Conservation (phyloP, 257 asterid genomes). For the Solanum dulcamara region DNA sequence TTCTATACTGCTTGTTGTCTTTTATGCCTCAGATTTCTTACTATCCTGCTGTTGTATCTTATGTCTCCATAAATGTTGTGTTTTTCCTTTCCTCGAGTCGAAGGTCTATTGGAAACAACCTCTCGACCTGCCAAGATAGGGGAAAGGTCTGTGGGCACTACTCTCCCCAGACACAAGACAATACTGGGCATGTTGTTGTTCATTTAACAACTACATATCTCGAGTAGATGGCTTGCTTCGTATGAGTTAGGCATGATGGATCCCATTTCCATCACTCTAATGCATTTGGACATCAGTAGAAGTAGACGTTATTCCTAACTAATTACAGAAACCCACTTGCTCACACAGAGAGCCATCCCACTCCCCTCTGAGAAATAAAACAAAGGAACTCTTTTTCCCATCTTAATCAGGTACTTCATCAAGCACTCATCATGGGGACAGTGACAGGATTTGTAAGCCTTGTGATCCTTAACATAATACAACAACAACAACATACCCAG, state of each 20-base stretch:
- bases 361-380: background rate
- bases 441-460: background rate
- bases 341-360: no score
- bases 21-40: background rate
- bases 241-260: background rate
- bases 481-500: no score
- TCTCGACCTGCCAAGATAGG: background rate
- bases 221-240: background rate
- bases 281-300: background rate
- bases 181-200: background rate
- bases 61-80: background rate
- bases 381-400: background rate
- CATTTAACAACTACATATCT: background rate
- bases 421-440: background rate
- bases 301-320: background rate
- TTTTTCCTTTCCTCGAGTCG: background rate
- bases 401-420: background rate
- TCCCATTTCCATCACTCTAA: background rate
- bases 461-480: background rate
- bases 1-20: background rate
- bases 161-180: background rate
- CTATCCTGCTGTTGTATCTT: background rate
- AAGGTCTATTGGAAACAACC: background rate
- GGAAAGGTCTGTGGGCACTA: background rate
- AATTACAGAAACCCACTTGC: background rate